Evolutionary conservation across 192 early-diverging fungal species (phyloP).

Genomic region (Linnemannia zychae): DNA sequence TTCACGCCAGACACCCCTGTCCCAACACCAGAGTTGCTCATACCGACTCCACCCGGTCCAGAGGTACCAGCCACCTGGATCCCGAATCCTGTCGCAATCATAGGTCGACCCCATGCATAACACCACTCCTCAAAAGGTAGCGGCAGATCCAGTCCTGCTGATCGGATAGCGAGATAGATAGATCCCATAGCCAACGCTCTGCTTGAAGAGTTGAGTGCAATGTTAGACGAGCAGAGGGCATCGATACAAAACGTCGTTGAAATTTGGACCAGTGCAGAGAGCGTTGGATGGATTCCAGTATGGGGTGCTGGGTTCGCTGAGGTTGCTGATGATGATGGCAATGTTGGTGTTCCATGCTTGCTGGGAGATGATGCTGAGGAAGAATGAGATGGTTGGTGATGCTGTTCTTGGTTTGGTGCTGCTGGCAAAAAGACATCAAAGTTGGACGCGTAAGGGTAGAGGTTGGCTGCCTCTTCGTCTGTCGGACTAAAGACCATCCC

Average conservation of each 20-base stretch:
- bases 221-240: conserved; percentile 40
- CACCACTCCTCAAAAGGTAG: conserved; percentile 54
- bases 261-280: conserved; percentile 51
- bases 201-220: conserved; percentile 49
- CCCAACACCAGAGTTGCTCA: neutral
- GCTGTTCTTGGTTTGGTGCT: conserved; percentile 2
- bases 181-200: conserved; percentile 50
- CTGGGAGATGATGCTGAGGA: conserved; percentile 10
- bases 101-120: conserved; percentile 49
- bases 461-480: conserved; percentile 44
- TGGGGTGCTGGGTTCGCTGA: conserved; percentile 17
- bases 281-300: conserved; percentile 45
- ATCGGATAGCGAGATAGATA: conserved; percentile 48
- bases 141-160: conserved; percentile 44
- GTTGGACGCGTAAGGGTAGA: conserved; percentile 43
- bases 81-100: conserved; percentile 44
- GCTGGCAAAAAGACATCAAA: conserved; percentile 53
- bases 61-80: conserved; percentile 9
- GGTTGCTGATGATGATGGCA: conserved; percentile 26
- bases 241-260: conserved; percentile 56
- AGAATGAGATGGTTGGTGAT: neutral
- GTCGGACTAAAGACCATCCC: conserved; percentile 57
- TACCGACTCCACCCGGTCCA: neutral
- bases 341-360: conserved; percentile 24
- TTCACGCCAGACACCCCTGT: conserved; percentile 32